phyloP scores from a whole-genome alignment of 768 basidiomycete genomes.

The Hebeloma cylindrosporum region DNA sequence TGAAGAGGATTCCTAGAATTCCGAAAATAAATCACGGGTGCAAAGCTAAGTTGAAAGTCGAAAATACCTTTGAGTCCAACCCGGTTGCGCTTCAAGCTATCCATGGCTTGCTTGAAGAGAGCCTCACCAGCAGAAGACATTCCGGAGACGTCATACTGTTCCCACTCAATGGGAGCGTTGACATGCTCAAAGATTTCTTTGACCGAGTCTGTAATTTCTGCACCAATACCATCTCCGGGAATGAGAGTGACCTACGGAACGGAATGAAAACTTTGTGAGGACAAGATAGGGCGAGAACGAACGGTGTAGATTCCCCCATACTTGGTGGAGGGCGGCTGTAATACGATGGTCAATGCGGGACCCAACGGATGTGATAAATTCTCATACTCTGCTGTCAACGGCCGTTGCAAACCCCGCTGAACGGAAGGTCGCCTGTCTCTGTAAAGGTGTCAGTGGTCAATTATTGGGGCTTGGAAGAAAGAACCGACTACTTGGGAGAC shows the following conservation, averaged over 20 bases:
- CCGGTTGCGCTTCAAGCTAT: conserved; percentile 94
- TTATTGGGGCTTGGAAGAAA: conserved; percentile 1
- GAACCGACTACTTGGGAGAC: conserved; percentile 47
- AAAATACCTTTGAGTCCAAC: conserved; percentile 93
- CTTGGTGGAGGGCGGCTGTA: conserved; percentile 81
- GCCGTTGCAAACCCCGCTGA: conserved; percentile 79
- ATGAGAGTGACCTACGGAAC: conserved; percentile 84
- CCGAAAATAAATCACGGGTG: conserved; percentile 9
- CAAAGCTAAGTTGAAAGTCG: conserved; percentile 2
- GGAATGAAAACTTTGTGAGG: conserved; percentile 22
- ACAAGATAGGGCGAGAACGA: conserved; percentile 26
- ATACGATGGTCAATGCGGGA: conserved; percentile 8
- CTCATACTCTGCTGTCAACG: conserved; percentile 61
- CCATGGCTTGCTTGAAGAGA: conserved; percentile 97
- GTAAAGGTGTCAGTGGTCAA: conserved; percentile 13
- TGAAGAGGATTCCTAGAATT: conserved; percentile 89
- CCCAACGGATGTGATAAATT: conserved; percentile 12
- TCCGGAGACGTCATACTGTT: conserved; percentile 97
- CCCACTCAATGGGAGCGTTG: conserved; percentile 99
- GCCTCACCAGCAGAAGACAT: conserved; percentile 92
- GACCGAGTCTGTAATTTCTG: conserved; percentile 96
- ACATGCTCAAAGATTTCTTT: conserved; percentile 98
- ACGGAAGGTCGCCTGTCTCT: conserved; percentile 76
- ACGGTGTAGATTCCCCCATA: conserved; percentile 94
- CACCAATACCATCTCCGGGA: conserved; percentile 96